Evolutionary conservation across 2,329 filamentous ascomycete species (phyloP), one percentile per base, ranked within the genome.

Genomic region (Fusarium camptoceras): DNA sequence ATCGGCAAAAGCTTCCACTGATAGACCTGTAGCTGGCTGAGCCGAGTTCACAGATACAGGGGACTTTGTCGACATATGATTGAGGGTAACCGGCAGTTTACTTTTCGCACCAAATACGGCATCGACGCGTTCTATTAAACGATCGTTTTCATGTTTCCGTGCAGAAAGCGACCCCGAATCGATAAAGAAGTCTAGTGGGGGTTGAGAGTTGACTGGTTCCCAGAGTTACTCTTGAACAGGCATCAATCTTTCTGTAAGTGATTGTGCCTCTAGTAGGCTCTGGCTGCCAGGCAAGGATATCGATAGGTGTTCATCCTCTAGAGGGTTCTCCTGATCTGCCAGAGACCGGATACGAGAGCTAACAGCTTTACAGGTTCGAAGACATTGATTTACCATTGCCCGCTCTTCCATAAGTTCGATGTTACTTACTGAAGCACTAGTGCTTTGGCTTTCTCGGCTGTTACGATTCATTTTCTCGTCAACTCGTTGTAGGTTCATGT

Each of bases 331-430:
- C 66, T 64, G 67, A 24, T 75, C 59, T 62, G 71, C 68, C 43
- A 81, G 68, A 30, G 78, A 78, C 55, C 78, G 68, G 51, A 82
- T 76, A 66, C 77, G 79, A 47, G 73, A 76, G 53, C 60, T 76
- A 12, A 80, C 79, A 59, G 78, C 72, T 76, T 82, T 73, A 65
- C 79, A 82, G 51, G 82, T 78, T 31, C 72, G 76, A 68, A 82
- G 77, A 61, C 79, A 82, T 70, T 80, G 78, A 56, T 76, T 63
- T 48, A 78, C 81, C 53, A 81, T 77, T 34, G 62, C 76, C 74
- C 70, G 76, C 65, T 82, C 78, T 58, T 82, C 77, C 31, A 76
- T 60, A 31, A 82, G 73, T 59, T 81, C 73, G 43, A 77, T 71
- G 42, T 55, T 71, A 59, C 59, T 66, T 28, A 69, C 66, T 44